Conservation (phyloP, 495 filamentous ascomycete species). For the Pyronema omphalodes region DNA sequence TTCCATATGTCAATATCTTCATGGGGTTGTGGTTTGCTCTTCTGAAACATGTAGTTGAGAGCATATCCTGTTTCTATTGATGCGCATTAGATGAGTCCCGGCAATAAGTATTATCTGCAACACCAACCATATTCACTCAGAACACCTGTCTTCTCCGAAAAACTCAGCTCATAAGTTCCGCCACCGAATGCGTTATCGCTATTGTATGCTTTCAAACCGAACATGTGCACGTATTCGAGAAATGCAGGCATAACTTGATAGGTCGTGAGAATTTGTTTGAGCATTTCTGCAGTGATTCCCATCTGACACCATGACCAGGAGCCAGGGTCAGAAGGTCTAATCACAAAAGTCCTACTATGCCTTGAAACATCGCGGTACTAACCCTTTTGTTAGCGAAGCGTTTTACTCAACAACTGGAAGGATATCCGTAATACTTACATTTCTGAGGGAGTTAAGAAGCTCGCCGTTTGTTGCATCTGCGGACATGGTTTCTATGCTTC, state of each 20-base stretch:
- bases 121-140: neutral
- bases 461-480: neutral
- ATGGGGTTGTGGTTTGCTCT: too few relatives aligned
- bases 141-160: neutral
- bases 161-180: neutral
- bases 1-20: neutral
- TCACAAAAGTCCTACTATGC: neutral
- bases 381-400: neutral
- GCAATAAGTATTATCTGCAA: too few relatives aligned
- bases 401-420: neutral
- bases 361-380: neutral
- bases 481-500: neutral
- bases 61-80: neutral
- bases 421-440: neutral
- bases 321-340: constrained; percentile 7
- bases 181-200: neutral
- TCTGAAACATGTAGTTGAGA: neutral
- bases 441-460: neutral
- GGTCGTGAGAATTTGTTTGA: constrained; percentile 13
- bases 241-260: constrained; percentile 18
- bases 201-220: constrained; percentile 4
- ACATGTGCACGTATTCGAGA: constrained; percentile 13
- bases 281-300: constrained; percentile 8
- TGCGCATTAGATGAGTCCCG: too few relatives aligned
- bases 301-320: constrained; percentile 11